Conservation (phyloP, 2,329 filamentous ascomycete genomes). For the Dactylellina sp. region DNA sequence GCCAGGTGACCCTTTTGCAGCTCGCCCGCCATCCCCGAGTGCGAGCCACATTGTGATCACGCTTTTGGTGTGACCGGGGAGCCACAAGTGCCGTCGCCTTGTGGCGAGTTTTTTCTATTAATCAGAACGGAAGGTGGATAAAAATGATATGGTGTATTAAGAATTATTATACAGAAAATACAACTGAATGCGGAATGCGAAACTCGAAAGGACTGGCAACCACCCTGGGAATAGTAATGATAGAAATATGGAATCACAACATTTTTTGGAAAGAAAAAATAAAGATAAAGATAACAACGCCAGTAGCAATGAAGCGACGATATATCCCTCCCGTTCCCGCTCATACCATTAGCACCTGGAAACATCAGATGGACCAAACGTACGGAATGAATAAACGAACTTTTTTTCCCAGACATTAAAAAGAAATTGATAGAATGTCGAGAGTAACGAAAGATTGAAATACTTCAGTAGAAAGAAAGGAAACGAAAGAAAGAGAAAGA, state of each 20-base stretch:
- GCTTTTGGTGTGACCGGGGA: slow-evolving; percentile 28
- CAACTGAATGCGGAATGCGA: neutral
- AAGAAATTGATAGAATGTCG: neutral
- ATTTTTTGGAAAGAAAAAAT: slow-evolving; percentile 4
- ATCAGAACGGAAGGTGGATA: neutral
- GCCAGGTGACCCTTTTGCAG: slow-evolving; percentile 50
- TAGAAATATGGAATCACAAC: slow-evolving; percentile 9
- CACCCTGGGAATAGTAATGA: slow-evolving; percentile 8
- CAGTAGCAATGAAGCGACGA: slow-evolving; percentile 6
- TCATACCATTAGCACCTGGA: neutral
- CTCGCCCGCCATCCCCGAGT: slow-evolving; percentile 13
- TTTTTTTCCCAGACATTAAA: neutral
- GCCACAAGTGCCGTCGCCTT: slow-evolving; percentile 22
- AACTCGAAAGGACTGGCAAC: slow-evolving; percentile 17
- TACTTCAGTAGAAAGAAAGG: too few species aligned
- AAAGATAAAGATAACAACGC: slow-evolving; percentile 3
- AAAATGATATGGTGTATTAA: slow-evolving; percentile 14
- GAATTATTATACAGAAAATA: slow-evolving; percentile 32
- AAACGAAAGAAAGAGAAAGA: neutral
- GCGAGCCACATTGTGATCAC: slow-evolving; percentile 27
- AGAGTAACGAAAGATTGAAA: too few species aligned
- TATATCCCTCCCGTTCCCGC: neutral
- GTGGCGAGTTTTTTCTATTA: slow-evolving; percentile 35
- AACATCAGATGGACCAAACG: neutral
- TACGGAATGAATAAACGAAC: slow-evolving; percentile 19